Evolutionary conservation across 2,329 filamentous ascomycete genomes (phyloP), one percentile per base, ranked within the genome.

Genomic region (Penicillium palitans): DNA sequence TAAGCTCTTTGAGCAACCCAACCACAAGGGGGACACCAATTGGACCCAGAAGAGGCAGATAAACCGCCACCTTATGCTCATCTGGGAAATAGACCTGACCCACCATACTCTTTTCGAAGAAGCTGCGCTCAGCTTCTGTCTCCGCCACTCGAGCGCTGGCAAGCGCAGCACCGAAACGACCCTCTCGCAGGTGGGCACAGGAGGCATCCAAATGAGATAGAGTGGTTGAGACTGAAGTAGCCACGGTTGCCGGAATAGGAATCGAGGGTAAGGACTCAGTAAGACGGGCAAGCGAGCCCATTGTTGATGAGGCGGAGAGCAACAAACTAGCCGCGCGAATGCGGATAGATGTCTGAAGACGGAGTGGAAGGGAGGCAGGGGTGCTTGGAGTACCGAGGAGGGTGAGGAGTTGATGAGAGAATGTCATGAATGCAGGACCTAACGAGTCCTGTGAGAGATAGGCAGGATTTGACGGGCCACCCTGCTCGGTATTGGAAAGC

Each of bases 91-190:
- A 99, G 2, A 98, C 88, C 78, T 98, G 95, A 0, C 93, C 95
- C 13, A 99, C 95, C 95, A 99, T 99, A 70, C 90, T 96, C 77
- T 96, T 96, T 76, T 99, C 95, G 67, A 99, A 99, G 76, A 99
- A 99, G 0, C 93, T 93, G 60, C 89, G 87, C 74, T 99, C 95
- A 0, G 92, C 93, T 71, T 96, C 91, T 3, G 86, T 84, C 75
- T 97, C 93, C 6, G 95, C 95, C 47, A 91, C 86, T 10, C 90
- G 85, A 0, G 93, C 93, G 72, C 93, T 87, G 61, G 88, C 84
- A 40, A 99, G 79, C 0, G 92, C 93, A 7, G 76, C 75, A 29
- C 87, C 83, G 66, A 87, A 88, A 4, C 78, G 78, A 2, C 85
- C 86, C 27, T 82, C 78, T 27, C 79, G 80, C 2, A 98, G 80